Evolutionary conservation across 305 asterid species (phyloP), one percentile per base, ranked within the genome.

Genomic region (Rubia balearica): DNA sequence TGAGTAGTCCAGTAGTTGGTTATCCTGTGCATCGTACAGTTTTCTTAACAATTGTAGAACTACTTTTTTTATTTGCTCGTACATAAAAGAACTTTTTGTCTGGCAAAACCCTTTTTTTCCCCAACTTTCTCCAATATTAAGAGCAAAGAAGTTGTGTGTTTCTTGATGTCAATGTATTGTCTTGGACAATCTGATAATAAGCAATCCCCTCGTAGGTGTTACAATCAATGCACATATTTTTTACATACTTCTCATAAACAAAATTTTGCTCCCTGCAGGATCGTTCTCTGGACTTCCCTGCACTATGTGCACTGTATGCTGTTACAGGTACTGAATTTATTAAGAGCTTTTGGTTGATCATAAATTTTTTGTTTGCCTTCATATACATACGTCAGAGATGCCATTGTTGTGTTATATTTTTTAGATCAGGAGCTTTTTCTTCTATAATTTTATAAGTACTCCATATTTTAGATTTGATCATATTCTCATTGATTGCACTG

Each of bases 291-390:
- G 96, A 90, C 76, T 90, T 90, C 76, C 77, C 71, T 21, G 90
- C 84, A 72, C 81, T 90, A 62, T 90, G 96, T 70, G 96, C 96
- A 22, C 82, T 90, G n/a, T 90, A 90, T 81, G 92, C 96, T 76
- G 87, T 88, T 73, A 87, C 95, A 14, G 96, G 96, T 89, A 89
- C 76, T 51, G 46, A 46, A 42, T 42, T 33, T 22, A 41, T 21
- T 41, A 14, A 3, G 6, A 59, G 43, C n/a, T 62, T 53, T 61
- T 61, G 36, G 43, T 45, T 36, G 64, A 68, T 48, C 33, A 38
- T 4, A 8, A 53, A 5, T 17, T 36, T 45, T 4, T 17, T 61
- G 27, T 7, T 33, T 17, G 36, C 13, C 45, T 71, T 36, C 49
- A 51, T 51, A 51, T 49, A 21, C 13, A 49, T 49, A 16, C 11